Conservation (phyloP, 2,329 filamentous ascomycete species). For the Exophiala bonariae region DNA sequence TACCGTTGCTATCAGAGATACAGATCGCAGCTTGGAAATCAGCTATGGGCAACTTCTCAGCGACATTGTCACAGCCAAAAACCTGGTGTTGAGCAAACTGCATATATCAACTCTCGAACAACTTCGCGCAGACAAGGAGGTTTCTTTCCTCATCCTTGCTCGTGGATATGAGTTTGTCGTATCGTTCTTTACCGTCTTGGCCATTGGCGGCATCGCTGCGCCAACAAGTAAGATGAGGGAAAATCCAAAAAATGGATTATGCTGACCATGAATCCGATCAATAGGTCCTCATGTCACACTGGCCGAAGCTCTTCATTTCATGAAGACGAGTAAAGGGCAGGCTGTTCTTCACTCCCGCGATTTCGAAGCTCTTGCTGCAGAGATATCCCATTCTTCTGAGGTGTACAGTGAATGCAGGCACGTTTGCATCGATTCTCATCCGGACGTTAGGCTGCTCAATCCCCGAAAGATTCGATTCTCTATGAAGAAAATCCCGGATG, state of each 20-base stretch:
- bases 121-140: conserved; percentile 22
- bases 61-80: conserved; percentile 39
- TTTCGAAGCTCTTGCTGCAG: conserved; percentile 1
- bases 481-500: conserved; percentile 27
- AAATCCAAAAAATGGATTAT: not conserved
- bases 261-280: not conserved
- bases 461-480: conserved; percentile 28
- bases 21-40: conserved; percentile 27
- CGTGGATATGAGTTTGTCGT: conserved; percentile 51
- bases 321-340: conserved; percentile 8
- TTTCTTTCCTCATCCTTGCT: conserved; percentile 40
- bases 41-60: conserved; percentile 45
- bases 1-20: conserved; percentile 28
- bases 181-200: conserved; percentile 46
- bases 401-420: too few relatives aligned
- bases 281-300: conserved; percentile 21
- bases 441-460: conserved; percentile 18
- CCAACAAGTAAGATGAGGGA: conserved; percentile 43
- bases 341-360: not conserved
- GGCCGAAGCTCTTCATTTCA: conserved; percentile 30
- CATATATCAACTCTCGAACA: too few relatives aligned
- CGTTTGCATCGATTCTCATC: too few relatives aligned
- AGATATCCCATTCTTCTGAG: too few relatives aligned
- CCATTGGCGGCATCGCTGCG: conserved; percentile 49
- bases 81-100: too few relatives aligned